Conservation (phyloP, 2,329 filamentous ascomycete genomes). For the Epichloe sp. region DNA sequence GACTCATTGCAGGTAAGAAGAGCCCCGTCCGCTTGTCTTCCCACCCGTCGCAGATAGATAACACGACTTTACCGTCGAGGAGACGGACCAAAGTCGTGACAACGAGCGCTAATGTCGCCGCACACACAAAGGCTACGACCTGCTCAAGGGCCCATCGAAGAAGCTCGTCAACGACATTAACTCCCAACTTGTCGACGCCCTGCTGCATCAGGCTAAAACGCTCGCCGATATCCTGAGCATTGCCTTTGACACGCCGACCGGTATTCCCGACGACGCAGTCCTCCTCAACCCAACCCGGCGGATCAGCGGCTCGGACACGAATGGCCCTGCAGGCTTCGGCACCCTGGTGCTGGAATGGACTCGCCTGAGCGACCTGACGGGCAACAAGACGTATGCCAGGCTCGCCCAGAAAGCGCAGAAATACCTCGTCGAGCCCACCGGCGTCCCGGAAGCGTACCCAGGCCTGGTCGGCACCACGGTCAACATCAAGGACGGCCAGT, state of each 20-base stretch:
- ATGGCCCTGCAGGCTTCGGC: conserved; percentile 64
- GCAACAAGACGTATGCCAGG: conserved; percentile 50
- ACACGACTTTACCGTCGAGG: too few species aligned
- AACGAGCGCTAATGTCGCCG: too few species aligned
- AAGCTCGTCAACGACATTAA: conserved; percentile 28
- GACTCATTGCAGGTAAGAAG: conserved; percentile 53
- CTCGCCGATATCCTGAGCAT: conserved; percentile 63
- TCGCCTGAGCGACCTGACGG: conserved; percentile 61
- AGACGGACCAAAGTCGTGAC: not conserved
- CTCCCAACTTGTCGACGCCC: conserved; percentile 32
- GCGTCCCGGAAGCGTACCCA: conserved; percentile 55
- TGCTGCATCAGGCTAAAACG: conserved; percentile 53
- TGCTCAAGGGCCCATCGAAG: conserved; percentile 54
- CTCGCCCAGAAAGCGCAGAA: conserved; percentile 55
- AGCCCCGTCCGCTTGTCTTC: not conserved
- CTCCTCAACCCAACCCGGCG: conserved; percentile 39
- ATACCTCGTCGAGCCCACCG: conserved; percentile 53
- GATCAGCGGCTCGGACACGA: conserved; percentile 39
- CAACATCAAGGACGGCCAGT: conserved; percentile 49
- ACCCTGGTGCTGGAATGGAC: conserved; percentile 79
- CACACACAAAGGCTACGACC: conserved; percentile 42
- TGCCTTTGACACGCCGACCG: conserved; percentile 63
- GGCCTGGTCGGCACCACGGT: conserved; percentile 61
- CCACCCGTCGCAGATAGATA: too few species aligned
- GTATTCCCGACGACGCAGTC: conserved; percentile 60